These are phyloP conservation scores for Hysterium pulicare DNA, from an alignment of 2,329 filamentous ascomycete genomes.

Conservation along the genomic window DNA sequence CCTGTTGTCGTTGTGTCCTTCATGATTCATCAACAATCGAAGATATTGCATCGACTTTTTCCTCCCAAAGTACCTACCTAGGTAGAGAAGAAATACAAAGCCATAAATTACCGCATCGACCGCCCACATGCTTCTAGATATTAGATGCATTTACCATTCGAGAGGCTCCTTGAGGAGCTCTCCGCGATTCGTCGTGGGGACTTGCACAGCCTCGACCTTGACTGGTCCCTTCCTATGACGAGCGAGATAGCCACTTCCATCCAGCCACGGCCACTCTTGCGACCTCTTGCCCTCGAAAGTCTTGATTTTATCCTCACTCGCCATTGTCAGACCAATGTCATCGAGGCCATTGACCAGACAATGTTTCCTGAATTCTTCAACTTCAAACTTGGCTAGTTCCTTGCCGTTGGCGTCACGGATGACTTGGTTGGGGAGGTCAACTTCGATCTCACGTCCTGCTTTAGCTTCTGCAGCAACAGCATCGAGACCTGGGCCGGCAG, in stretches of 20 bases:
- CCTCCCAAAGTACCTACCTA: too few relatives aligned
- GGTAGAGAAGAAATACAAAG: too few relatives aligned
- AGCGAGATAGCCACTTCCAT: constrained; percentile 77
- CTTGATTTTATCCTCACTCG: constrained; percentile 83
- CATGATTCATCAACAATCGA: too few relatives aligned
- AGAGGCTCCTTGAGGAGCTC: constrained; percentile 80
- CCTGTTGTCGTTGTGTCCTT: too few relatives aligned
- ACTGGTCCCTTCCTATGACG: constrained; percentile 55
- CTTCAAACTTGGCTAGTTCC: constrained; percentile 74
- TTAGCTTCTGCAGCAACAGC: constrained; percentile 72
- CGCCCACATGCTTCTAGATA: too few relatives aligned
- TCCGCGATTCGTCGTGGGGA: constrained; percentile 86
- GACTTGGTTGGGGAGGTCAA: constrained; percentile 81
- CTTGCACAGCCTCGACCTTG: constrained; percentile 62
- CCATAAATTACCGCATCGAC: too few relatives aligned
- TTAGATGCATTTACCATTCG: too few relatives aligned
- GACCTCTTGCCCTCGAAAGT: constrained; percentile 77
- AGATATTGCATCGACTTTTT: too few relatives aligned
- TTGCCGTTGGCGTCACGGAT: constrained; percentile 74
- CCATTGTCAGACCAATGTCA: constrained; percentile 92
- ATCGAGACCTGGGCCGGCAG: constrained; percentile 63
- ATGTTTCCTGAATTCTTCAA: constrained; percentile 92
- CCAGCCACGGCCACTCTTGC: constrained; percentile 81
- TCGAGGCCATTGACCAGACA: constrained; percentile 91
- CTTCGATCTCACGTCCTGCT: constrained; percentile 78